Conservation (phyloP, 129 eudicot genomes). For the Rutidosis leptorrhynchoides region DNA sequence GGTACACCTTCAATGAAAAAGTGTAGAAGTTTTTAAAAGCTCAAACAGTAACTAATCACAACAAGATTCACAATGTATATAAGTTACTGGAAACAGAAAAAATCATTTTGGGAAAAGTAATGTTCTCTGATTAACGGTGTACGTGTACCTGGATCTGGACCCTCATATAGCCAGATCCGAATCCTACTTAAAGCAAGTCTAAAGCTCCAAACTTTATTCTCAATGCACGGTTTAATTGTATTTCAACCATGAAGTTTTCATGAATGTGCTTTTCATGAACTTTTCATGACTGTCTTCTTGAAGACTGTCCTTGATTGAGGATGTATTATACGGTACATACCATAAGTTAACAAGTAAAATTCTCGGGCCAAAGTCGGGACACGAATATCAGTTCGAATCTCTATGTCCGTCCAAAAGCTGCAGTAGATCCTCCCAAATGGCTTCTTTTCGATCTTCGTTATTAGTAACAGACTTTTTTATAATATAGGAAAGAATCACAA, state of each 20-base stretch:
- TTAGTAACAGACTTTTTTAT: too few species aligned
- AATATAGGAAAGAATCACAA: background rate
- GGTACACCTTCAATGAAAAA: background rate
- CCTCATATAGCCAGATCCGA: background rate
- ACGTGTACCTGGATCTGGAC: background rate
- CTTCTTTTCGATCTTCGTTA: background rate
- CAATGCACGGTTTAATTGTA: background rate
- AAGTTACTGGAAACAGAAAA: background rate
- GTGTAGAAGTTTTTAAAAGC: background rate
- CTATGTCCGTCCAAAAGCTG: background rate
- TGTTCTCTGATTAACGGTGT: conserved; percentile 1
- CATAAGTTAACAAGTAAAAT: too few species aligned
- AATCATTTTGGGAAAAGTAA: background rate
- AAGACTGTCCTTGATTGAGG: background rate
- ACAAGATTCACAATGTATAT: background rate
- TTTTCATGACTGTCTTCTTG: too few species aligned
- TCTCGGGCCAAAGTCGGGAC: background rate
- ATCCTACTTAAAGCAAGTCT: background rate
- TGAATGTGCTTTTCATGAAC: background rate
- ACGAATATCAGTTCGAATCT: too few species aligned
- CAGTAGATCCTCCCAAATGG: background rate
- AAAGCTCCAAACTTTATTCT: background rate
- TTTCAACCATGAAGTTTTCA: background rate
- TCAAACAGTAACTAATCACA: too few species aligned
- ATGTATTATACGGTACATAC: background rate